These are phyloP conservation scores for Orychophragmus violaceus DNA, from an alignment of 345 rosid species.

Conservation along the genomic window DNA sequence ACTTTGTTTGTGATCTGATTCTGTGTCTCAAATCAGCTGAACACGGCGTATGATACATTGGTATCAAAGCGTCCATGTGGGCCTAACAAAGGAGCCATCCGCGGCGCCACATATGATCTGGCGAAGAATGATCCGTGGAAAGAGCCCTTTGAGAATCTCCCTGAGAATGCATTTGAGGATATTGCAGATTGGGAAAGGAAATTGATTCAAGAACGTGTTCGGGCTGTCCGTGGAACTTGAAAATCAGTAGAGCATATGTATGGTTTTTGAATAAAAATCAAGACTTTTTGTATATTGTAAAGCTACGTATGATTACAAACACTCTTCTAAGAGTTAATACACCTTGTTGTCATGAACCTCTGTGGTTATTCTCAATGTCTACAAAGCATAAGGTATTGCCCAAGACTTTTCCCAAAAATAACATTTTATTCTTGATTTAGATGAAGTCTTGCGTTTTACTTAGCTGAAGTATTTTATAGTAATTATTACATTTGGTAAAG, in stretches of 20 bases:
- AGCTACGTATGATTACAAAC: background rate
- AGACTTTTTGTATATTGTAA: background rate
- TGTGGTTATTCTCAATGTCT: background rate
- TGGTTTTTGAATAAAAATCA: background rate
- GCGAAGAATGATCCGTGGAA: constrained; percentile 78
- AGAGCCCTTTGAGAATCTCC: constrained; percentile 72
- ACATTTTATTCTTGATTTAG: background rate
- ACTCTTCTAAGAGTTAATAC: background rate
- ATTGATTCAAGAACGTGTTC: constrained; percentile 60
- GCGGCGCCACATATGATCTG: constrained; percentile 79
- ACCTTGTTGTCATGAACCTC: background rate
- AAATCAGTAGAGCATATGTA: background rate
- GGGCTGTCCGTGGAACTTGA: constrained; percentile 57
- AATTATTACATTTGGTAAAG: background rate
- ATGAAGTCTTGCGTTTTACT: background rate
- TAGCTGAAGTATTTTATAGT: background rate
- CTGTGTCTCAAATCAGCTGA: constrained; percentile 41
- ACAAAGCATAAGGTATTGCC: background rate
- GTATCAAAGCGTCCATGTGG: constrained; percentile 80
- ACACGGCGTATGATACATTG: constrained; percentile 55
- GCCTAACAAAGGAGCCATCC: constrained; percentile 69
- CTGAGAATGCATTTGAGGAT: constrained; percentile 69
- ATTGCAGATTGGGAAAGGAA: constrained; percentile 91
- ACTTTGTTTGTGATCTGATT: constrained; percentile 10
- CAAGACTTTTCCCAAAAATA: background rate